Base-by-base conservation (phyloP, 2,329 filamentous ascomycete genomes). In the Sporothrix pallida region DNA sequence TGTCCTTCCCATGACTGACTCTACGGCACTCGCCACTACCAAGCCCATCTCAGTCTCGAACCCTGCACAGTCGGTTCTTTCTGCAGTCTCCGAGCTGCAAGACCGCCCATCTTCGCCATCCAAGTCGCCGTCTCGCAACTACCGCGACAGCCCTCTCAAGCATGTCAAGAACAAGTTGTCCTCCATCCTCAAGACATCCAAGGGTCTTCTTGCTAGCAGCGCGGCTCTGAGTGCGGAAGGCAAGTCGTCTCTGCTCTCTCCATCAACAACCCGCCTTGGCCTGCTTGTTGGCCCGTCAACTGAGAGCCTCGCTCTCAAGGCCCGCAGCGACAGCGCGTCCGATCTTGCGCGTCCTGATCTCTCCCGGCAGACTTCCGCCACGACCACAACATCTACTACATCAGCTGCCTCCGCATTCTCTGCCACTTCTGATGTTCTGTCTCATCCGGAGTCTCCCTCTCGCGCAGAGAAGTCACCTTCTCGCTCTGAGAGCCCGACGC, bases 91-190 rank as follows among this genome's bases (percentile, higher is more conserved):
- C 0, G 85, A 87, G 74, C 76, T 79, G 7, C 80, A 52, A 0
- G 72, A 80, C 15, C 78, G 75, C 9, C 79, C 88, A 17, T 78
- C 87, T 81, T 83, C 87, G 81, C 83, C 87, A 76, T 80, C 83
- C 2, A 90, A 89, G 77, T 90, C 89, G 0, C 88, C 88, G 0
- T 85, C 87, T 5, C 83, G 88, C 72, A 83, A 80, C 68, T 85
- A 88, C 78, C 85, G 87, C 8, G 94, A 97, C 77, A 95, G 92
- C 74, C 94, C 94, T 5, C 82, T 98, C 74, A 97, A 95, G 81
- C 94, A 96, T 70, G 95, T 96, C 42, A 98, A 97, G 83, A 93
- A 93, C 79, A 97, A 94, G 80, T 86, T 98, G 67, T 97, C 95
- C 65, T 97, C 95, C 10, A 94, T 97, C 74, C 86, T 98, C 78